These are phyloP conservation scores for Baudoinia panamericana DNA, from an alignment of 495 filamentous ascomycete genomes.

Conservation along the genomic window DNA sequence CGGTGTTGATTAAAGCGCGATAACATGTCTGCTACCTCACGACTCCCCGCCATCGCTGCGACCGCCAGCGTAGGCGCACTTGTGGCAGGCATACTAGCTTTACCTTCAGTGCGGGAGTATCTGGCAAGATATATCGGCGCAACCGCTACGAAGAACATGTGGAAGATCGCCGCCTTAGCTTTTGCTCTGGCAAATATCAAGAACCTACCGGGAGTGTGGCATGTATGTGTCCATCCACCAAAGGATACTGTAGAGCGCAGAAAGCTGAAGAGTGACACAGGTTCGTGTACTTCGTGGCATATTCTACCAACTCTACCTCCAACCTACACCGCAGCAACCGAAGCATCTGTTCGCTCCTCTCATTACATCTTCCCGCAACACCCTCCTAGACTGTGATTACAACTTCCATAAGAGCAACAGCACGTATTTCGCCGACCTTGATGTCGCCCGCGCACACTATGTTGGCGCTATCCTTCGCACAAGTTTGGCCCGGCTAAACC, in stretches of 20 bases:
- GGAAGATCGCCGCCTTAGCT: slow-evolving; percentile 41
- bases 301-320: slow-evolving; percentile 45
- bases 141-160: slow-evolving; percentile 26
- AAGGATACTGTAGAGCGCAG: neutral
- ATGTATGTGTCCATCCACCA: slow-evolving; percentile 38
- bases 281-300: slow-evolving; percentile 52
- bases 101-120: slow-evolving; percentile 10
- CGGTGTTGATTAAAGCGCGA: no score
- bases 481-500: slow-evolving; percentile 34
- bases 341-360: slow-evolving; percentile 48
- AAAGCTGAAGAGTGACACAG: slow-evolving; percentile 25
- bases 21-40: slow-evolving; percentile 18
- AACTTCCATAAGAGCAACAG: slow-evolving; percentile 73
- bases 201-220: slow-evolving; percentile 63
- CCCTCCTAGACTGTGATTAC: slow-evolving; percentile 61
- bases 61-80: slow-evolving; percentile 9
- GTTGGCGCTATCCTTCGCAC: slow-evolving; percentile 46
- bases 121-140: slow-evolving; percentile 11
- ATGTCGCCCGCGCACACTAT: slow-evolving; percentile 52
- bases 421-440: slow-evolving; percentile 64
- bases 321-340: slow-evolving; percentile 28
- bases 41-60: slow-evolving; percentile 12
- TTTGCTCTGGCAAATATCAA: slow-evolving; percentile 53
- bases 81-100: slow-evolving; percentile 3
- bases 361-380: slow-evolving; percentile 45